Conservation (phyloP, 208 protist species). For the Jaenimonas drosophilae region DNA sequence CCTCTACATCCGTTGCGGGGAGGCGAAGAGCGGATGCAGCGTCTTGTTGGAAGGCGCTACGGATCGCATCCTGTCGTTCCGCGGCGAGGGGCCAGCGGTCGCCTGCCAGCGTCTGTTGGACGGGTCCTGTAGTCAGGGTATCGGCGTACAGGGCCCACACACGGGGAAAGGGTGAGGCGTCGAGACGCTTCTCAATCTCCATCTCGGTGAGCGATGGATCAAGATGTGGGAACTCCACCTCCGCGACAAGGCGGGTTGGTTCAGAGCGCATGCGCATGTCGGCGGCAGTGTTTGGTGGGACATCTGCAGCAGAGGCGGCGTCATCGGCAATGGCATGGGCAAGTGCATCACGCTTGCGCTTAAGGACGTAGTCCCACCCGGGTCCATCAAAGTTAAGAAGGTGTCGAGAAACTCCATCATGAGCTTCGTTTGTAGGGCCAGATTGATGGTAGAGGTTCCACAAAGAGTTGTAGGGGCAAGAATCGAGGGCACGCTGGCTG, state of each 20-base stretch:
- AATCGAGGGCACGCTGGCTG: neutral
- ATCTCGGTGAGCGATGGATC: neutral
- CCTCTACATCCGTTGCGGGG: neutral
- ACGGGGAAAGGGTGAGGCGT: slow-evolving; percentile 16
- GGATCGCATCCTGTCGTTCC: neutral
- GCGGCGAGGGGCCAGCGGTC: neutral
- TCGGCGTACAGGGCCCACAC: slow-evolving; percentile 25
- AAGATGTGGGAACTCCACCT: slow-evolving; percentile 1
- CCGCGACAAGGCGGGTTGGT: slow-evolving; percentile 7
- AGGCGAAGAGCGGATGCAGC: slow-evolving; percentile 2
- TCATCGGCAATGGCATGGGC: slow-evolving; percentile 26
- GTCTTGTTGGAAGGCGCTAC: slow-evolving; percentile 1
- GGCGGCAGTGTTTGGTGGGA: slow-evolving; percentile 16
- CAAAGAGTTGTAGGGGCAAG: neutral
- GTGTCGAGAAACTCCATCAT: slow-evolving; percentile 9
- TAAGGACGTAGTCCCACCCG: slow-evolving; percentile 33
- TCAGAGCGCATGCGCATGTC: slow-evolving; percentile 11
- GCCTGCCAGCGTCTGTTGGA: neutral
- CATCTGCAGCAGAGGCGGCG: slow-evolving; percentile 15
- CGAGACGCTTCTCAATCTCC: slow-evolving; percentile 3
- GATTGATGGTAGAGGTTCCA: slow-evolving; percentile 1
- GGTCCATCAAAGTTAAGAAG: slow-evolving; percentile 28
- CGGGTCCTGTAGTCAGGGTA: too few species aligned
- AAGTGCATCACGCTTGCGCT: slow-evolving; percentile 21
- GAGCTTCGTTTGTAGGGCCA: neutral